Conservation (phyloP, 1,139 yeast genomes). For the Martiniozyma asiatica region DNA sequence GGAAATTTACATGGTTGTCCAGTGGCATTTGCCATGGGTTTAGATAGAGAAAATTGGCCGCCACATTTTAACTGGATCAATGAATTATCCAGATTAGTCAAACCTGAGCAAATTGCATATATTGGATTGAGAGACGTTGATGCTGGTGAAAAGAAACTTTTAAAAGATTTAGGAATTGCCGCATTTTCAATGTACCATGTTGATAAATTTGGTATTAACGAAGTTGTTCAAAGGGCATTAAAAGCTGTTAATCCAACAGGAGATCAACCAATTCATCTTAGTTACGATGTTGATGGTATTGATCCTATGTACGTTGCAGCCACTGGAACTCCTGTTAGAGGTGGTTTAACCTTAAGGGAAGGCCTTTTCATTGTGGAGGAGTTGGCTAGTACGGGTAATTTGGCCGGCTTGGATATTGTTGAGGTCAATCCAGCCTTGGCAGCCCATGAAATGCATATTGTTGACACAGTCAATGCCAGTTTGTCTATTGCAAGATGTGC, state of each 20-base stretch:
- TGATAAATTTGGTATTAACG: conserved; percentile 86
- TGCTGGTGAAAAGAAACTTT: conserved; percentile 64
- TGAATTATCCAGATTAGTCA: conserved; percentile 38
- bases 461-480: conserved; percentile 83
- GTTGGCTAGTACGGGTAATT: conserved; percentile 75
- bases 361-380: conserved; percentile 90
- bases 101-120: conserved; percentile 68
- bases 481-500: conserved; percentile 91
- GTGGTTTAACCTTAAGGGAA: conserved; percentile 89
- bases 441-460: conserved; percentile 59
- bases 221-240: conserved; percentile 87
- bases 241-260: conserved; percentile 67
- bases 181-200: conserved; percentile 95
- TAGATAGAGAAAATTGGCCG: conserved; percentile 52
- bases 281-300: conserved; percentile 94
- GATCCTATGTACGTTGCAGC: conserved; percentile 94
- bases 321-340: conserved; percentile 96
- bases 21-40: conserved; percentile 77
- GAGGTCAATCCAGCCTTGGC: conserved; percentile 91
- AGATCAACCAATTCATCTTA: conserved; percentile 68
- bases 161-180: conserved; percentile 59
- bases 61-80: conserved; percentile 66
- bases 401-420: conserved; percentile 81
- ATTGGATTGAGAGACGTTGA: conserved; percentile 94
- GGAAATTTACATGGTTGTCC: conserved; percentile 98